Base-by-base conservation (phyloP, 345 rosid genomes). In the Salix exigua region DNA sequence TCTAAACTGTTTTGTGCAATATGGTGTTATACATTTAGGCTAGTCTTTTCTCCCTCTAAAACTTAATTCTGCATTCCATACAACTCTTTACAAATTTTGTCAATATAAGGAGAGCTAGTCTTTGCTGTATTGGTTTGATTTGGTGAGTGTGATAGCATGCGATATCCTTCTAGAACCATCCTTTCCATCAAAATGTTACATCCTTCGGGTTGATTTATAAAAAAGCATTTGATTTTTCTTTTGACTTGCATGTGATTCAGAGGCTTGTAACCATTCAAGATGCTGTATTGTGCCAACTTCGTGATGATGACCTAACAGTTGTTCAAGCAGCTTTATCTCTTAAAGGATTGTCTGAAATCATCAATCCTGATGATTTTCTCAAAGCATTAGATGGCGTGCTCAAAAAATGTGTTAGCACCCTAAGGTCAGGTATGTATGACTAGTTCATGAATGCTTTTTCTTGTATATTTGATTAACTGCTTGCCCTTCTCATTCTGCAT, bases 241-340 rank as follows among this genome's bases (percentile, higher is more conserved):
- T 61, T 70, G 38, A n/a, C 28, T 73, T 31, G 55, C 60, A 31
- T 74, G 62, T 51, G 68, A 17, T 81, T 87, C 91, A 96, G 99
- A 89, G 85, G 75, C 82, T 92, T 77, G 84, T 81, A 72, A 82
- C 85, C 30, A 79, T 96, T 85, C 88, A 83, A 81, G 95, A 91
- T 84, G 91, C 87, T 33, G 75, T 96, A 70, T 69, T 91, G 76
- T 83, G 85, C 84, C 97, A 90, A 79, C 91, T 96, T 77, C 82
- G 76, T 66, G 98, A 96, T 85, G 89, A 87, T 82, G 99, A 96
- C 83, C 82, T 96, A 69, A 83, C 89, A 71, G 90, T 96, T 68
- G 92, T 96, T 80, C 83, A 78, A 80, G 91, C 91, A 75, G 92
- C 92, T 77, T 78, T 93, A 70, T 86, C 91, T 71, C 58, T 96